Evolutionary conservation across 495 filamentous ascomycete genomes (phyloP).

Genomic region (Talaromyces borbonicus): DNA sequence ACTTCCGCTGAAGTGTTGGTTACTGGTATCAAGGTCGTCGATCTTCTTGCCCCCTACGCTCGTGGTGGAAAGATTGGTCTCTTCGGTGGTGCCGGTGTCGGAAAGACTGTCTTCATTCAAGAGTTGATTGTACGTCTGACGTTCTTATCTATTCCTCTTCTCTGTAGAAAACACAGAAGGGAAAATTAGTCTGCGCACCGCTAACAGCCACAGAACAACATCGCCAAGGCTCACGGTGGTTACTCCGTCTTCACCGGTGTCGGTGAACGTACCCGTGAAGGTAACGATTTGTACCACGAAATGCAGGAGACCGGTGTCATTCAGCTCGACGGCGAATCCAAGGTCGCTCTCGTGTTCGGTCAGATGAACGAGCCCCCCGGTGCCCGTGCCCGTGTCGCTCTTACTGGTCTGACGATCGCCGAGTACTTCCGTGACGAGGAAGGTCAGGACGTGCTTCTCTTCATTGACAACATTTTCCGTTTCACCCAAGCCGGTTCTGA

Average conservation of each 20-base stretch:
- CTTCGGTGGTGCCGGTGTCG: slow-evolving; percentile 99
- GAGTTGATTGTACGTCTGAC: slow-evolving; percentile 71
- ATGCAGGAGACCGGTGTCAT: slow-evolving; percentile 99
- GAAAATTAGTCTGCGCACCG: background rate
- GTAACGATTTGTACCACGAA: slow-evolving; percentile 99
- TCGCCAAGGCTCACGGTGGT: slow-evolving; percentile 99
- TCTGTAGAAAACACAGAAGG: too few species aligned
- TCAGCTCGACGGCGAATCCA: slow-evolving; percentile 96
- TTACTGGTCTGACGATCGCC: slow-evolving; percentile 83
- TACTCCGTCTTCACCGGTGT: slow-evolving; percentile 99
- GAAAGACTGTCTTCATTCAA: slow-evolving; percentile 99
- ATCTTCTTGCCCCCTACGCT: slow-evolving; percentile 95
- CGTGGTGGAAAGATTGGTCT: slow-evolving; percentile 99
- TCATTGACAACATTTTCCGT: slow-evolving; percentile 99
- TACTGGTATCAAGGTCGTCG: slow-evolving; percentile 99
- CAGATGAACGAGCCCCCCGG: slow-evolving; percentile 99
- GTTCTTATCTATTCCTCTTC: slow-evolving; percentile 3
- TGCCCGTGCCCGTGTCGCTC: slow-evolving; percentile 98
- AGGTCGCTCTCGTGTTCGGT: slow-evolving; percentile 98
- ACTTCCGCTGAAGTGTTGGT: slow-evolving; percentile 92
- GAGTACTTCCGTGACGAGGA: slow-evolving; percentile 86
- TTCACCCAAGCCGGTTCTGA: slow-evolving; percentile 99
- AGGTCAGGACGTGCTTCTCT: slow-evolving; percentile 97
- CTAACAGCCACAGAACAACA: slow-evolving; percentile 73
- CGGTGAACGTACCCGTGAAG: slow-evolving; percentile 99